Evolutionary conservation across 176 grass and related monocot genomes (phyloP).

Genomic region (Pontederia crassipes): DNA sequence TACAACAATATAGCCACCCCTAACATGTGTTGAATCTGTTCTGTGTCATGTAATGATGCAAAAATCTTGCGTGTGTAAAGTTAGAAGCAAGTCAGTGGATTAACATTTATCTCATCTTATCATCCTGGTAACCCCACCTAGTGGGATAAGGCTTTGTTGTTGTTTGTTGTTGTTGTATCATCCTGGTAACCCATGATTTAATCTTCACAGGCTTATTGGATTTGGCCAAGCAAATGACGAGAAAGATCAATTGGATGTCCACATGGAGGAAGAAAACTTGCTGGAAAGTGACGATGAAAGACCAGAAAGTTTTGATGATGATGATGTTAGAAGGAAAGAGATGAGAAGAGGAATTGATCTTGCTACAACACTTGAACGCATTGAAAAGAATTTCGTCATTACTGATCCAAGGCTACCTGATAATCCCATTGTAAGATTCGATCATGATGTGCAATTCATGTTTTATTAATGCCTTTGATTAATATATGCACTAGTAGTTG

Average conservation of each 20-base stretch:
- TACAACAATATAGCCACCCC: no score
- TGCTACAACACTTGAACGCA: conserved; percentile 90
- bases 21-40: no score
- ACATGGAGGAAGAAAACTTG: conserved; percentile 46
- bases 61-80: neutral
- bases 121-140: neutral
- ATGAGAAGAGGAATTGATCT: conserved; percentile 98
- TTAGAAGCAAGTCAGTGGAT: neutral
- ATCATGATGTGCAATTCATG: neutral
- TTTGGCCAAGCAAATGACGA: conserved; percentile 35
- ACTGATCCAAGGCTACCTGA: conserved; percentile 21
- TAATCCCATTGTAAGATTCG: conserved; percentile 20
- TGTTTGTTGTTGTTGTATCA: no score
- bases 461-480: neutral
- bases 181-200: neutral
- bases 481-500: neutral
- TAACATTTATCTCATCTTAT: neutral
- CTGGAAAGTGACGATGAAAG: conserved; percentile 77
- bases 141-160: no score
- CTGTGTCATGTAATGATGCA: no score
- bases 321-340: conserved; percentile 51
- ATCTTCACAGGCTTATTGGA: conserved; percentile 38
- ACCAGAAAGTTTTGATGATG: conserved; percentile 70
- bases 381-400: conserved; percentile 27
- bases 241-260: conserved; percentile 42